Evolutionary conservation across 2,329 filamentous ascomycete genomes (phyloP), one percentile per base, ranked within the genome.

Genomic region (Verticillium isaacii): DNA sequence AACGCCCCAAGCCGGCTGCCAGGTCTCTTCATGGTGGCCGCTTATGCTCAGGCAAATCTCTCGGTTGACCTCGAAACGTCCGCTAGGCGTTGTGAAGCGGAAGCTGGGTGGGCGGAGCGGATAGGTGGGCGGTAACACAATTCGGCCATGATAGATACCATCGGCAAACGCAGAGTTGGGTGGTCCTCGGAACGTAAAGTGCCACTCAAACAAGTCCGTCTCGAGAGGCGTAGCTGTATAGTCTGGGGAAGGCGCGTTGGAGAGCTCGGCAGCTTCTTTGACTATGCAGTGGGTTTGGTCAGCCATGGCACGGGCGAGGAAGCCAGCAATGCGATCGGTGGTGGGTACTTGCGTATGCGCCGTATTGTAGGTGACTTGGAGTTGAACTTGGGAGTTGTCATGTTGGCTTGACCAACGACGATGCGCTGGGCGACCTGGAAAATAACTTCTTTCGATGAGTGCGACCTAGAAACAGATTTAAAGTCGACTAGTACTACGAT

Each of bases 1-100:
- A 11, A 99, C 89, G 0, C 95, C 95, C 95, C 95, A 99, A 0
- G 95, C 95, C 0, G 95, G 95, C 82, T 97, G 94, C 95, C 95
- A 99, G 17, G 92, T 96, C 79, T 98, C 95, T 75, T 98, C 95
- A 77, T 99, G 95, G 76, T 97, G 94, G 2, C 93, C 94, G 59
- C 87, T 91, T 70, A 98, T 99, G 70, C 87, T 92, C 17, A 99
- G 86, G 73, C 95, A 99, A 68, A 99, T 98, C 80, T 98, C 94
- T 67, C 95, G 88, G 74, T 99, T 99, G 61, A 93, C 89, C 76
- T 98, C 95, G 77, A 99, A 99, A 64, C 95, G 87, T 60, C 94
- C 95, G 32, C 88, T 91, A 0, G 95, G 93, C 0, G 95, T 98
- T 7, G 92, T 83, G 80, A 99, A 98, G 69, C 95, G 92, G 81